Evolutionary conservation across 2,329 filamentous ascomycete species (phyloP).

Genomic region (Diaporthe vaccinii): DNA sequence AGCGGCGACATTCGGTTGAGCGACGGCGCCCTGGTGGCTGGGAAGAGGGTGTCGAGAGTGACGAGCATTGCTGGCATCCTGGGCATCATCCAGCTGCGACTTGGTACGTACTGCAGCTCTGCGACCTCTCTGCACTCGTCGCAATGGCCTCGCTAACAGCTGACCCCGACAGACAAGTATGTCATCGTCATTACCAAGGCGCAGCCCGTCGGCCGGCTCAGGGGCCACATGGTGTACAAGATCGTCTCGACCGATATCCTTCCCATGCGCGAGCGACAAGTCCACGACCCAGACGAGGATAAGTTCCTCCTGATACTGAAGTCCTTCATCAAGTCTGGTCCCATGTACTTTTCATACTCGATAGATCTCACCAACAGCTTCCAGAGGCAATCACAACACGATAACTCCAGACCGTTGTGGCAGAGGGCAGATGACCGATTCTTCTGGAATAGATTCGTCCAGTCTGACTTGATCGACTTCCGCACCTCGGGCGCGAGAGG

Average conservation of each 20-base stretch:
- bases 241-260: conserved; percentile 92
- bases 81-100: conserved; percentile 91
- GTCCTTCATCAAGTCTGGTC: conserved; percentile 82
- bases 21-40: conserved; percentile 81
- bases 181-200: conserved; percentile 96
- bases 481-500: conserved; percentile 74
- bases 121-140: not conserved
- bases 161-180: conserved; percentile 81
- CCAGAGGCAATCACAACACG: conserved; percentile 87
- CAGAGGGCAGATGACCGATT: conserved; percentile 95
- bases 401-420: conserved; percentile 84
- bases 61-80: conserved; percentile 96
- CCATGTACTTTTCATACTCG: conserved; percentile 99
- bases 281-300: conserved; percentile 95
- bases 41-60: conserved; percentile 79
- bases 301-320: conserved; percentile 88
- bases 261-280: conserved; percentile 89
- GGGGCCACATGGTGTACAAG: conserved; percentile 97
- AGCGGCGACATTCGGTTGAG: conserved; percentile 90
- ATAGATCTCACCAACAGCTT: conserved; percentile 97
- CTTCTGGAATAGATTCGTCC: conserved; percentile 97
- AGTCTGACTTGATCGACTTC: conserved; percentile 92
- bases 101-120: conserved; percentile 78
- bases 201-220: conserved; percentile 88
- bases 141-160: not conserved